phyloP scores from a whole-genome alignment of 169 alveolate species.

The Plasmodium cynomolgi region DNA sequence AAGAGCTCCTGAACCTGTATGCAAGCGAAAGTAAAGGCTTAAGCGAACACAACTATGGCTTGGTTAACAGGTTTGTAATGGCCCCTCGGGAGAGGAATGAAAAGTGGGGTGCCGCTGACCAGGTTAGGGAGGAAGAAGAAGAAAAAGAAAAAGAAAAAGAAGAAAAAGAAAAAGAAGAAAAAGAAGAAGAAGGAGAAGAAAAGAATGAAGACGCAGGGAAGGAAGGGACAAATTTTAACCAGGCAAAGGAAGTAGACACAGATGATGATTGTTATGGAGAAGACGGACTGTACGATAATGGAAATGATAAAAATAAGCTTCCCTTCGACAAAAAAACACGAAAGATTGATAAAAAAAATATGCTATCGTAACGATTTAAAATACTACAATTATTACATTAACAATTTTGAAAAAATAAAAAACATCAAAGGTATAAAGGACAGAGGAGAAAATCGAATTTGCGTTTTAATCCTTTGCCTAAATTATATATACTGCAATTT shows the following conservation, averaged over 20 bases:
- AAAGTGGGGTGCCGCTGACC: not conserved
- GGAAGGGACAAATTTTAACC: not conserved
- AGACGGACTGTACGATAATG: constrained; percentile 13
- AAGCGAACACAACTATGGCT: not conserved
- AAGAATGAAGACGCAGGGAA: not conserved
- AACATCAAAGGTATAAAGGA: constrained; percentile 47
- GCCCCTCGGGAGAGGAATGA: not conserved
- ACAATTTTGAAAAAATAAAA: constrained; percentile 71
- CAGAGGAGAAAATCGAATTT: constrained; percentile 69
- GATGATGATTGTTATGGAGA: not conserved
- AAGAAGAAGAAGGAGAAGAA: not conserved
- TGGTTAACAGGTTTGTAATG: not conserved
- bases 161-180: not conserved
- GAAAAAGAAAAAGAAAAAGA: not conserved
- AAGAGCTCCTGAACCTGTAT: not conserved
- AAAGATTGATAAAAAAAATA: constrained; percentile 47
- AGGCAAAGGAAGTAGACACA: not conserved
- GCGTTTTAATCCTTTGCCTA: constrained; percentile 51
- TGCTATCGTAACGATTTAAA: constrained; percentile 57
- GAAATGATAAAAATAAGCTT: constrained; percentile 1
- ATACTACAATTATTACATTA: constrained; percentile 31
- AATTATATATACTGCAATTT: constrained; percentile 70
- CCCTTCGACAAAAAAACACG: constrained; percentile 19
- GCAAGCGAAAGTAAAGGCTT: not conserved
- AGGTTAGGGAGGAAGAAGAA: not conserved